A percentile compares a stretch with the other conserved stretches of the same genome.
Evolutionary conservation across 1,139 yeast genomes (phyloP).

Genomic region (Saccharomyces pastorianus): DNA sequence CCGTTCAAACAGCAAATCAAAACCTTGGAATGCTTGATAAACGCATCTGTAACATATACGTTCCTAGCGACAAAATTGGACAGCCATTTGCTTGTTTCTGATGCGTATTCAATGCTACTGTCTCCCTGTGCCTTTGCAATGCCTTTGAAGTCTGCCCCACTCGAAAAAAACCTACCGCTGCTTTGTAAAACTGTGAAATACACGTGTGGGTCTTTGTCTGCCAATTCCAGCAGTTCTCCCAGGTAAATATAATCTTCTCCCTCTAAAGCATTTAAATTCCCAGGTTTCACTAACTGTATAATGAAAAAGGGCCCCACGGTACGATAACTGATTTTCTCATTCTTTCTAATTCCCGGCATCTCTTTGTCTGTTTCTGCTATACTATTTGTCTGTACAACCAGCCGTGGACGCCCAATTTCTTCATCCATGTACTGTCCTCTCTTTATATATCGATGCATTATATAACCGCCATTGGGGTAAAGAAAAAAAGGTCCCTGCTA

Average conservation of each 20-base stretch:
- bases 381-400: background rate
- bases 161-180: conserved; percentile 70
- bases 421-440: too few species aligned
- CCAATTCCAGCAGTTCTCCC: conserved; percentile 53
- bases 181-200: conserved; percentile 60
- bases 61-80: conserved; percentile 42
- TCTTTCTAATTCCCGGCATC: background rate
- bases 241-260: conserved; percentile 57
- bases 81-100: conserved; percentile 47
- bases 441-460: too few species aligned
- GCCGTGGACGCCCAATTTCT: too few species aligned
- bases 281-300: conserved; percentile 61
- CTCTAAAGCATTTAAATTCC: conserved; percentile 58
- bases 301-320: conserved; percentile 32
- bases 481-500: background rate
- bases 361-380: background rate
- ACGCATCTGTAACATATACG: conserved; percentile 57
- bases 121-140: conserved; percentile 23
- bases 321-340: conserved; percentile 13
- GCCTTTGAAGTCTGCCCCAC: conserved; percentile 69
- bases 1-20: conserved; percentile 76
- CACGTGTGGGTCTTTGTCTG: conserved; percentile 61
- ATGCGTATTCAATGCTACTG: conserved; percentile 13
- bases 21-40: conserved; percentile 65
- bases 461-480: background rate